Evolutionary conservation across 176 grass and related monocot species (phyloP).

Genomic region (Eremochloa ophiuroides): DNA sequence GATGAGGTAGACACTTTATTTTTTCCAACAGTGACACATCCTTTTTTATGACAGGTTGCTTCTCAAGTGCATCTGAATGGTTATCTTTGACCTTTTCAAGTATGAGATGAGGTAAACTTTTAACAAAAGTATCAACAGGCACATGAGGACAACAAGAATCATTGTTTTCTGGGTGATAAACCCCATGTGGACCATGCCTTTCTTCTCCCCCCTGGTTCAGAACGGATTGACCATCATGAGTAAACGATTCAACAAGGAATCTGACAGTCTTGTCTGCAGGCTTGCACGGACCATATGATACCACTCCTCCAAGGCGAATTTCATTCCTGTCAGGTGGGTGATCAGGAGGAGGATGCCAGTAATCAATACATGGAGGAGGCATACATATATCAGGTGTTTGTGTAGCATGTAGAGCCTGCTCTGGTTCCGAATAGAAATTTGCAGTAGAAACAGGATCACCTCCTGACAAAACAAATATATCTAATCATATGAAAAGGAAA

Average conservation of each 20-base stretch:
- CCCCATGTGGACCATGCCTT: constrained; percentile 14
- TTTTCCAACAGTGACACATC: constrained; percentile 61
- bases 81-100: constrained; percentile 31
- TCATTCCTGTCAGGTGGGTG: constrained; percentile 43
- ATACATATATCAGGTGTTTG: constrained; percentile 17
- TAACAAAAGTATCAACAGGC: constrained; percentile 35
- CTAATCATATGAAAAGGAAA: neutral
- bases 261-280: constrained; percentile 22
- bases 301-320: constrained; percentile 36
- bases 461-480: constrained; percentile 23
- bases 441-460: constrained; percentile 14
- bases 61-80: constrained; percentile 21
- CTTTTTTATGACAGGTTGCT: constrained; percentile 53
- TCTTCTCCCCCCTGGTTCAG: constrained; percentile 32
- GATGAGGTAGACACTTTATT: constrained; percentile 59
- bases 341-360: constrained; percentile 47
- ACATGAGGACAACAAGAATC: constrained; percentile 31
- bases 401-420: constrained; percentile 20
- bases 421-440: constrained; percentile 28
- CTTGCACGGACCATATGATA: constrained; percentile 34
- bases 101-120: constrained; percentile 39
- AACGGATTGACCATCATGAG: constrained; percentile 37
- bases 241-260: constrained; percentile 45
- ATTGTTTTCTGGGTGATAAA: constrained; percentile 22
- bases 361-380: constrained; percentile 42